Percentiles rank a stretch among this genome's conserved stretches.
Evolutionary conservation across 345 rosid species (phyloP).

Genomic region (Boechera divaricarpa): DNA sequence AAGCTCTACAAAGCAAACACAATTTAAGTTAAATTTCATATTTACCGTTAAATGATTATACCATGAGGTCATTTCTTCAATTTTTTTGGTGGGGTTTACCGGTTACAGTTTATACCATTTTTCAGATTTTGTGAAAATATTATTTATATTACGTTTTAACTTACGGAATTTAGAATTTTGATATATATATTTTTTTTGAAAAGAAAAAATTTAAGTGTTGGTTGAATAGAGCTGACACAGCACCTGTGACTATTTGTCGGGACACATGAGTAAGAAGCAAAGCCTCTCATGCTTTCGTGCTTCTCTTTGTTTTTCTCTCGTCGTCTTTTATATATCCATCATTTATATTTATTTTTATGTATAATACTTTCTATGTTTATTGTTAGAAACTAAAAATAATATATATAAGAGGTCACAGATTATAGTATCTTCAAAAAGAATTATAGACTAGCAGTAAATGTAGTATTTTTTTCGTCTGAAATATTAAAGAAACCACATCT

Average conservation of each 20-base stretch:
- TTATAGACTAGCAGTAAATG: background rate
- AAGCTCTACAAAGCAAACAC: conserved; percentile 32
- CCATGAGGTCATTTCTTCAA: conserved; percentile 11
- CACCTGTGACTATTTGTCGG: conserved; percentile 52
- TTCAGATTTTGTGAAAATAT: conserved; percentile 4
- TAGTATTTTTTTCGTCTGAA: background rate
- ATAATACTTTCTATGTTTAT: background rate
- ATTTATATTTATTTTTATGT: background rate
- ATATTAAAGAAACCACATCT: background rate
- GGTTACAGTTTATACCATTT: background rate
- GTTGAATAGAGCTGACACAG: conserved; percentile 39
- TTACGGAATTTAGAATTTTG: background rate
- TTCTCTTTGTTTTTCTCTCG: conserved; percentile 30
- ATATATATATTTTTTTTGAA: too few relatives aligned
- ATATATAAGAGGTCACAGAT: background rate
- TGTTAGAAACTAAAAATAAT: background rate
- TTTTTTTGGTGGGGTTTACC: too few relatives aligned
- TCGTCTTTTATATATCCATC: conserved; percentile 5
- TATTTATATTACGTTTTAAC: conserved; percentile 3
- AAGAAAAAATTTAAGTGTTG: conserved; percentile 13
- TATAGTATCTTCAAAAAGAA: background rate
- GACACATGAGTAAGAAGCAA: conserved; percentile 49
- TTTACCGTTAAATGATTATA: conserved; percentile 10
- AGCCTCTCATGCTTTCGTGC: conserved; percentile 41
- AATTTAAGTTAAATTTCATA: background rate